Evolutionary conservation across 306 rosid species (phyloP), one percentile per base, ranked within the genome.

Genomic region (Astragalus glycyphyllos): DNA sequence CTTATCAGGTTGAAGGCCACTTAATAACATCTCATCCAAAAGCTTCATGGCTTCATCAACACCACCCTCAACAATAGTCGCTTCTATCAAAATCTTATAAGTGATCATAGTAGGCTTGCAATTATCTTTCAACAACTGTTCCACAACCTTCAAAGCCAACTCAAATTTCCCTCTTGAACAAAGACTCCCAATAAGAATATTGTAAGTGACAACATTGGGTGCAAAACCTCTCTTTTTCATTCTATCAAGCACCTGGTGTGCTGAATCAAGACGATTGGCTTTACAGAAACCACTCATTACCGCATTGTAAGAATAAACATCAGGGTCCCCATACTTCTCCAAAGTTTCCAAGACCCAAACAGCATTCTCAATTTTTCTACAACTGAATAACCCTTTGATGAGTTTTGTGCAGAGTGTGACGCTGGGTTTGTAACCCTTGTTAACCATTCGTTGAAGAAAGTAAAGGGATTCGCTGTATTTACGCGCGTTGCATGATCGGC

Each of bases 51-150:
- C 90, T 7, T 83, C 85, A 51, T 87, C 84, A 72, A 87, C 83
- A 32, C 85, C 87, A 44, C 90, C 94, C 29, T 86, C 79, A 8
- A 76, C 69, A 49, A 93, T 88, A 7, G 86, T 93, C 12, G 96
- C 94, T 61, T 93, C 96, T 10, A 93, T 90, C 89, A 93, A 78
- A 56, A 89, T 90, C 2, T 90, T 90, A 77, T 84, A 93, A 8
- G 98, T 93, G 40, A 90, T 82, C 75, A 89, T 89, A 11, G 91
- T 81, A 8, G 97, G 97, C 55, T 69, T 77, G 74, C 97, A 93
- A 7, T 84, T 81, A 38, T 90, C 92, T 8, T 75, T 80, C 87
- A 88, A 35, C 59, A 90, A 77, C 81, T 82, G 82, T 58, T 90
- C 94, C 88, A 85, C 67, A 1, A 86, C 81, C 83, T 78, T 78